phyloP scores from a whole-genome alignment of 305 asterid species.

The Lippia alba region DNA sequence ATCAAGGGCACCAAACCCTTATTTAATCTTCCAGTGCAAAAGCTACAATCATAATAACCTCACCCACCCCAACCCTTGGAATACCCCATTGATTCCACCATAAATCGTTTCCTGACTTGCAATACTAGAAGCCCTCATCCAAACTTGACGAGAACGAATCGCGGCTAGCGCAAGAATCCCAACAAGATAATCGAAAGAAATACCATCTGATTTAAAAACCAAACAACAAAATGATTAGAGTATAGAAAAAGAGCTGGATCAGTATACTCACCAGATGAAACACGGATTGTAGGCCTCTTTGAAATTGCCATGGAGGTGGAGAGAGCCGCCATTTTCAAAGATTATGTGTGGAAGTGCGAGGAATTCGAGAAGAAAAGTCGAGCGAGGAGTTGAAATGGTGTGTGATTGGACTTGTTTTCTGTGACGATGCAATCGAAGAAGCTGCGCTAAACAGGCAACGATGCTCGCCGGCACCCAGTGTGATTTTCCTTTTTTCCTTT shows the following conservation, averaged over 20 bases:
- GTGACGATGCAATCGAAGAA: slow-evolving; percentile 44
- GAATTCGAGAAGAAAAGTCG: slow-evolving; percentile 28
- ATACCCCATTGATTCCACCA: slow-evolving; percentile 12
- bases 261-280: slow-evolving; percentile 46
- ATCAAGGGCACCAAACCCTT: slow-evolving; percentile 13
- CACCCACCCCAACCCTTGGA: neutral
- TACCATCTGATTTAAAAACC: neutral
- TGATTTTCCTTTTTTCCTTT: too few species aligned
- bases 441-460: slow-evolving; percentile 23
- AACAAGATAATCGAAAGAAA: neutral
- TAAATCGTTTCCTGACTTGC: neutral
- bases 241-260: neutral
- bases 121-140: neutral
- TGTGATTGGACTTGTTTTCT: neutral
- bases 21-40: slow-evolving; percentile 1
- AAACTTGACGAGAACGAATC: slow-evolving; percentile 5
- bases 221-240: neutral
- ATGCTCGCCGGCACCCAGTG: slow-evolving; percentile 5
- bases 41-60: slow-evolving; percentile 15
- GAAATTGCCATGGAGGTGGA: slow-evolving; percentile 47
- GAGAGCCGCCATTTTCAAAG: slow-evolving; percentile 42
- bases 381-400: slow-evolving; percentile 10
- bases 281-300: slow-evolving; percentile 31
- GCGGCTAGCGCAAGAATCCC: neutral
- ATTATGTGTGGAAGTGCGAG: slow-evolving; percentile 31